Percentiles rank a stretch among this genome's conserved stretches.
Evolutionary conservation across 805 yeast species (phyloP).

Genomic region (Wilhelminamyces savonicus): DNA sequence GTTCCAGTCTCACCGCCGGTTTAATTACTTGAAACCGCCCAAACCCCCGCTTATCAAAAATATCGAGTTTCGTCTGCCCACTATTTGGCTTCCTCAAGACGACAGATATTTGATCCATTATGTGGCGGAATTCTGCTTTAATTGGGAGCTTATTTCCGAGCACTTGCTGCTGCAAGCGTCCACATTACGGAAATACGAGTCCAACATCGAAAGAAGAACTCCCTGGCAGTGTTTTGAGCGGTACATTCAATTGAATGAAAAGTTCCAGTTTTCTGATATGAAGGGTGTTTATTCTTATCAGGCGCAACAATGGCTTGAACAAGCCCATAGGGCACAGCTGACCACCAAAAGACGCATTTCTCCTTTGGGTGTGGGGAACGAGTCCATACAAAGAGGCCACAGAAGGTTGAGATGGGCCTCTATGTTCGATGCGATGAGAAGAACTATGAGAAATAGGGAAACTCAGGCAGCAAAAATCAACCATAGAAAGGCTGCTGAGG

Average conservation of each 20-base stretch:
- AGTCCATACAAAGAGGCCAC: slow-evolving; percentile 91
- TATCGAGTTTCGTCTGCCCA: slow-evolving; percentile 79
- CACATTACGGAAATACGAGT: slow-evolving; percentile 53
- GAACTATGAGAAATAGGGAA: slow-evolving; percentile 85
- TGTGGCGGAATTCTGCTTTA: slow-evolving; percentile 81
- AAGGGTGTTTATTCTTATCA: slow-evolving; percentile 76
- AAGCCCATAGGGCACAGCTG: slow-evolving; percentile 83
- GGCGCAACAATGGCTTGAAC: slow-evolving; percentile 90
- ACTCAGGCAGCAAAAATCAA: slow-evolving; percentile 38
- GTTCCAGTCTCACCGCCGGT: slow-evolving; percentile 43
- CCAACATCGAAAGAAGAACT: slow-evolving; percentile 90
- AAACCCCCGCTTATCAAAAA: slow-evolving; percentile 81
- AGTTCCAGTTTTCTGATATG: slow-evolving; percentile 80
- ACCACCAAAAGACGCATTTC: slow-evolving; percentile 83
- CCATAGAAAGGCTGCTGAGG: slow-evolving; percentile 11
- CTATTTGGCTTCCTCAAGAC: slow-evolving; percentile 95
- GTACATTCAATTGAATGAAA: slow-evolving; percentile 86
- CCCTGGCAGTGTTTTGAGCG: slow-evolving; percentile 99
- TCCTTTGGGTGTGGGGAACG: slow-evolving; percentile 90
- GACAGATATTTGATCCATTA: slow-evolving; percentile 74
- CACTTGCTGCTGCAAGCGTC: slow-evolving; percentile 65
- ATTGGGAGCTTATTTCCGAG: slow-evolving; percentile 89
- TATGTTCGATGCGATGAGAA: slow-evolving; percentile 92
- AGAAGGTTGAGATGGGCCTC: slow-evolving; percentile 90
- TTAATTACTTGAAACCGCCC: slow-evolving; percentile 75